phyloP scores from a whole-genome alignment of 257 asterid genomes.

The Scutellaria baicalensis region DNA sequence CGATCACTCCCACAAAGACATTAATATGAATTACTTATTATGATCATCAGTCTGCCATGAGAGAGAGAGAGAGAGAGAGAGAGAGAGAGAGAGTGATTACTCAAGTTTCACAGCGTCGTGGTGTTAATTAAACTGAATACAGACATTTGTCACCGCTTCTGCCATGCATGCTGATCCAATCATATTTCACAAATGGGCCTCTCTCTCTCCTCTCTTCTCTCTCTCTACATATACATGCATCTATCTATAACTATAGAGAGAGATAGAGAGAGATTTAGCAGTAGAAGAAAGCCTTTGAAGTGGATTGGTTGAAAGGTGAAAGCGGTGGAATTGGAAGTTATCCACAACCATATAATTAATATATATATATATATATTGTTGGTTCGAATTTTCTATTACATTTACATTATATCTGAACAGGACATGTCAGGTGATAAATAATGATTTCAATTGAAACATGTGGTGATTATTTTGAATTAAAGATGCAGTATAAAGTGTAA shows the following conservation, averaged over 20 bases:
- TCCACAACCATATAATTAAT: too few species aligned
- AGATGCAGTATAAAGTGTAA: too few species aligned
- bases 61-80: background rate
- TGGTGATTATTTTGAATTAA: too few species aligned
- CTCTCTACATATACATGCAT: background rate
- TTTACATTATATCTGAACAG: too few species aligned
- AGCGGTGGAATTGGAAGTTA: constrained; percentile 23
- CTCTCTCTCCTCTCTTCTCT: background rate
- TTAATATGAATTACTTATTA: too few species aligned
- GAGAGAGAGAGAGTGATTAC: background rate
- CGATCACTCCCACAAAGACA: too few species aligned
- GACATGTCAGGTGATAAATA: too few species aligned
- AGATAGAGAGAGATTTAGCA: background rate
- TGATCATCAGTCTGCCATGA: background rate
- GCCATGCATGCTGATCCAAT: constrained; percentile 28
- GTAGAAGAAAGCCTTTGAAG: constrained; percentile 17
- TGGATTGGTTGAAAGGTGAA: constrained; percentile 26
- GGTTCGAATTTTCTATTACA: too few species aligned
- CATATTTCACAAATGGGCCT: background rate
- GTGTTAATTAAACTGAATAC: constrained; percentile 12
- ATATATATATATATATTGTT: too few species aligned
- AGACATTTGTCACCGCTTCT: constrained; percentile 21
- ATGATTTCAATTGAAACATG: too few species aligned
- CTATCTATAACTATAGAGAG: background rate
- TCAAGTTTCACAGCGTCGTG: background rate